Conservation (phyloP, 2,329 filamentous ascomycete species). For the Diaporthe caulivora region DNA sequence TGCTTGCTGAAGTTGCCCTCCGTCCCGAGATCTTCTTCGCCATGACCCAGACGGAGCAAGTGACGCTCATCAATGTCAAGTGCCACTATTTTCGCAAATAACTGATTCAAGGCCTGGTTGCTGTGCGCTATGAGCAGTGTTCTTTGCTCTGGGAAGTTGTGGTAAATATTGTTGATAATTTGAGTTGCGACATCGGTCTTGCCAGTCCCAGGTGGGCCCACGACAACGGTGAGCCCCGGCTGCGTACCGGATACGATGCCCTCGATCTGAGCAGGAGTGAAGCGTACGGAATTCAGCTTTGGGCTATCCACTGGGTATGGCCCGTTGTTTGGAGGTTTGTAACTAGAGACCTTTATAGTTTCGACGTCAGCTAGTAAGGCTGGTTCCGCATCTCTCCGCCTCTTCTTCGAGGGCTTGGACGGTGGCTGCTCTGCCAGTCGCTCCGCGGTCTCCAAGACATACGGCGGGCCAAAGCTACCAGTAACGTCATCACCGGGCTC, state of each 20-base stretch:
- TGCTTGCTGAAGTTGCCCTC: constrained; percentile 93
- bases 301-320: constrained; percentile 89
- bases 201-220: constrained; percentile 95
- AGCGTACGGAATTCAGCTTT: constrained; percentile 85
- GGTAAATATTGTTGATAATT: constrained; percentile 98
- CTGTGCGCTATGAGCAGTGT: constrained; percentile 95
- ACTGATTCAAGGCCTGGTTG: constrained; percentile 96
- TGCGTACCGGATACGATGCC: constrained; percentile 95
- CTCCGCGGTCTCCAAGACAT: constrained; percentile 79
- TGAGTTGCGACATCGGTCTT: constrained; percentile 99
- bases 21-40: constrained; percentile 92
- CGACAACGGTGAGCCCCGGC: constrained; percentile 91
- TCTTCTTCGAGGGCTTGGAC: constrained; percentile 82
- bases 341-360: constrained; percentile 86
- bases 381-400: constrained; percentile 82
- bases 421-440: constrained; percentile 63
- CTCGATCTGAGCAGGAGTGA: constrained; percentile 91
- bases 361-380: constrained; percentile 72
- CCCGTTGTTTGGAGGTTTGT: constrained; percentile 87
- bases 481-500: constrained; percentile 80
- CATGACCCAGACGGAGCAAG: constrained; percentile 90
- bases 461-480: constrained; percentile 86
- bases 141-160: constrained; percentile 94
- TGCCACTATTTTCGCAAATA: constrained; percentile 98
- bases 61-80: constrained; percentile 97